Evolutionary conservation across 352 stramenopile genomes (phyloP), one percentile per base, ranked within the genome.

Genomic region (Nothophytophthora sp.): DNA sequence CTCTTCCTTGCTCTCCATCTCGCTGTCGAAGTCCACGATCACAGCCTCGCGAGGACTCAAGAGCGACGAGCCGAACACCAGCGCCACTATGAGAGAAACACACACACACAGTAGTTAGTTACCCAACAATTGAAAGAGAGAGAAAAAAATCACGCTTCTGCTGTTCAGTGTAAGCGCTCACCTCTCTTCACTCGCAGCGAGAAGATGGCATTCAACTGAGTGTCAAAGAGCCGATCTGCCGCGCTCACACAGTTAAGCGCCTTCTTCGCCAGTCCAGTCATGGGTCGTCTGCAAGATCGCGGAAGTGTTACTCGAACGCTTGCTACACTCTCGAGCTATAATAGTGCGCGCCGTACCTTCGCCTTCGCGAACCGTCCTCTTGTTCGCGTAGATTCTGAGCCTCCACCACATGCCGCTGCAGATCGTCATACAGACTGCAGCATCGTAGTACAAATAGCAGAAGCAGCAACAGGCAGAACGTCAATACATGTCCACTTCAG

Each of bases 1-100:
- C 15, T 55, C 36, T n/a, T 20, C n/a, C n/a, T n/a, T n/a, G n/a
- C n/a, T 12, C 19, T 46, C 30, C 3, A 0, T 6, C 3, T 47
- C 41, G 9, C 48, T 37, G 13, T 46, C 13, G 41, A 90, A 87
- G 16, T 87, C 72, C 20, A 90, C 25, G 35, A 77, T 52, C 12
- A 79, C 64, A 32, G 66, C 57, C 41, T 90, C 79, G 9, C 76
- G 60, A 12, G 79, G 75, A 58, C 67, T 84, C 29, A 73, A 63
- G 11, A 82, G 40, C 16, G 72, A 86, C 18, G 74, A 51, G 1
- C 79, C 79, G 51, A 90, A 82, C 40, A 88, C 55, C 15, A 90
- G 46, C 20, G 53, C 74, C 19, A 87, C 80, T 90, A 34, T n/a
- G 60, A 3, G 12, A 55, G 19, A 25, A 32, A 0, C 19, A 52